Percentiles rank a stretch among this genome's conserved stretches.
Conservation (phyloP, 2,329 filamentous ascomycete genomes). For the Hymenoscyphus fructigenus region DNA sequence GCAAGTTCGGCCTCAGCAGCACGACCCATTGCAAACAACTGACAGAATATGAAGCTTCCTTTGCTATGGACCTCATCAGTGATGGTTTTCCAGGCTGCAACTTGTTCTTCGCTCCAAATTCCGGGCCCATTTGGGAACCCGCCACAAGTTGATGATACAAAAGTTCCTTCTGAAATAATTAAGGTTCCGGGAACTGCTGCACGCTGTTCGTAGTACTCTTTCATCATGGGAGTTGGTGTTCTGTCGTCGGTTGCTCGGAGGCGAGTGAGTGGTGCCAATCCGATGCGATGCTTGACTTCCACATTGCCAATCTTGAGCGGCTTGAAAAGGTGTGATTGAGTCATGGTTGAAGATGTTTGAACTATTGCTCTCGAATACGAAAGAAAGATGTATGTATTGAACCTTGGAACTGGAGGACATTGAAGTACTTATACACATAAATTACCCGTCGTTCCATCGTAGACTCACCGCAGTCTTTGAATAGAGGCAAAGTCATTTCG, state of each 20-base stretch:
- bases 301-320: conserved; percentile 44
- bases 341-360: background rate
- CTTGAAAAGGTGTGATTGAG: conserved; percentile 41
- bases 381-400: too few species aligned
- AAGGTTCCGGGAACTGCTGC: conserved; percentile 50
- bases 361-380: too few species aligned
- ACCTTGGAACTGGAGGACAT: too few species aligned
- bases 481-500: too few species aligned
- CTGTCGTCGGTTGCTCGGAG: conserved; percentile 49
- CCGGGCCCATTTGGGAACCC: conserved; percentile 51
- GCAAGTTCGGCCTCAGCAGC: conserved; percentile 13
- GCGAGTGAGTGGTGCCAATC: conserved; percentile 58
- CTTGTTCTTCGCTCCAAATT: conserved; percentile 52
- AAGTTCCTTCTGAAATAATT: conserved; percentile 55
- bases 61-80: conserved; percentile 63
- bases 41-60: conserved; percentile 58
- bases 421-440: too few species aligned
- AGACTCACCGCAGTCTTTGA: too few species aligned
- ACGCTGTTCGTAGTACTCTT: conserved; percentile 56
- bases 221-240: conserved; percentile 44
- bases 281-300: conserved; percentile 46
- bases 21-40: conserved; percentile 61
- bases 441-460: too few species aligned
- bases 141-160: conserved; percentile 46
- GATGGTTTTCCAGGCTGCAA: conserved; percentile 56